These are phyloP conservation scores for Stylonectria norvegica DNA, from an alignment of 2,329 filamentous ascomycete genomes.

Conservation along the genomic window DNA sequence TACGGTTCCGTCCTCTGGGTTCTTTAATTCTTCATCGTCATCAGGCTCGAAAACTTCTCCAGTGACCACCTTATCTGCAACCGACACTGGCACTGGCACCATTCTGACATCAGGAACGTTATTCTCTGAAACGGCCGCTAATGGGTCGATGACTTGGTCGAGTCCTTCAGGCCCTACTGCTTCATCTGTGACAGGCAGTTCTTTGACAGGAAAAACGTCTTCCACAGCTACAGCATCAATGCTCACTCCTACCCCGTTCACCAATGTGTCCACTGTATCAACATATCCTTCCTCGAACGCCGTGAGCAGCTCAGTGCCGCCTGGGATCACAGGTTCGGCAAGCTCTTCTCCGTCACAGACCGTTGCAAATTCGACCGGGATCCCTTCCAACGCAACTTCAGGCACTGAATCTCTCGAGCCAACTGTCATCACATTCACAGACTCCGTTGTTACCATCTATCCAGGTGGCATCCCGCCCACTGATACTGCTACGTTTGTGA, in stretches of 20 bases:
- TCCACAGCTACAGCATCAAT: not conserved
- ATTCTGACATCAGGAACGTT: too few species aligned
- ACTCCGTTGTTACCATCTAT: conserved; percentile 16
- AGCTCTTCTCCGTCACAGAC: conserved; percentile 1
- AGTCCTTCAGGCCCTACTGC: too few species aligned
- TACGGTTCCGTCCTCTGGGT: too few species aligned
- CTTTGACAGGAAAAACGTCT: not conserved
- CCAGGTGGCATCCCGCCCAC: conserved; percentile 14
- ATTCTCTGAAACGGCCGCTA: too few species aligned
- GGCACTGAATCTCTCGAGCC: not conserved
- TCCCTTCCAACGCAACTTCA: conserved; percentile 8
- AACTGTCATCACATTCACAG: conserved; percentile 10
- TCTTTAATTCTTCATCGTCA: too few species aligned
- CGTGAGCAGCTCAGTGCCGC: conserved; percentile 1
- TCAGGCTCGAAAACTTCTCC: too few species aligned
- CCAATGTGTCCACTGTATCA: not conserved
- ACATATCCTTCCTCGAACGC: not conserved
- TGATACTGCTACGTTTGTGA: conserved; percentile 2
- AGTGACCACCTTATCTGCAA: too few species aligned
- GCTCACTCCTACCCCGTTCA: not conserved
- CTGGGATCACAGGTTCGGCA: conserved; percentile 2
- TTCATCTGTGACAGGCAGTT: too few species aligned
- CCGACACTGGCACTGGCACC: too few species aligned
- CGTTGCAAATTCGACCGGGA: conserved; percentile 7
- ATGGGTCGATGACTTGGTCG: too few species aligned